phyloP scores from a whole-genome alignment of 768 basidiomycete genomes.

The Phanerochaete carnosa region DNA sequence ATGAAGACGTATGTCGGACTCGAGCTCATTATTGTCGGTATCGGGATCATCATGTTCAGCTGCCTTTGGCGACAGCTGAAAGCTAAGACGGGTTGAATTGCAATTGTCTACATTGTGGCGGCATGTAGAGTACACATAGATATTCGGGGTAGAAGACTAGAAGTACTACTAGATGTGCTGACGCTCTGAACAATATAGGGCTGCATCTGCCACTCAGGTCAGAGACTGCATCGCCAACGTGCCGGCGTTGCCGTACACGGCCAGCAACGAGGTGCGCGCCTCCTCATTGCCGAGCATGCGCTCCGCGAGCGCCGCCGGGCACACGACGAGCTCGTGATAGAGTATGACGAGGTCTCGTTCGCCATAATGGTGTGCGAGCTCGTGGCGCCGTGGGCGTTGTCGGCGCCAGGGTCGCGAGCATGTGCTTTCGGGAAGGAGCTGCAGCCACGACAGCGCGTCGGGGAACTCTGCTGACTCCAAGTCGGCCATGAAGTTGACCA shows the following conservation, averaged over 20 bases:
- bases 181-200: too few species aligned
- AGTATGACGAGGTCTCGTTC: slow-evolving; percentile 90
- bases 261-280: slow-evolving; percentile 64
- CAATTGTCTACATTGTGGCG: too few species aligned
- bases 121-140: too few species aligned
- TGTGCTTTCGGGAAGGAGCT: slow-evolving; percentile 18
- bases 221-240: slow-evolving; percentile 90
- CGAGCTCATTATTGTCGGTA: slow-evolving; percentile 56
- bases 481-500: slow-evolving; percentile 21
- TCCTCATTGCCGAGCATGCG: slow-evolving; percentile 40
- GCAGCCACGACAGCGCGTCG: slow-evolving; percentile 52
- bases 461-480: slow-evolving; percentile 21
- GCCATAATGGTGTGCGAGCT: slow-evolving; percentile 57
- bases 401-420: slow-evolving; percentile 11
- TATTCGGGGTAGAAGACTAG: too few species aligned
- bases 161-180: too few species aligned
- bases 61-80: slow-evolving; percentile 63
- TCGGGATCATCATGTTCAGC: slow-evolving; percentile 52
- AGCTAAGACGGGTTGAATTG: slow-evolving; percentile 38
- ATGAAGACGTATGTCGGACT: slow-evolving; percentile 59
- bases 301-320: slow-evolving; percentile 10
- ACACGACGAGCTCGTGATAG: slow-evolving; percentile 73
- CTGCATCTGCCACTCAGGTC: too few species aligned
- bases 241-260: slow-evolving; percentile 53
- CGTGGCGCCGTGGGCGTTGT: slow-evolving; percentile 38